phyloP scores from a whole-genome alignment of 257 asterid species.

The Nicotiana benthamiana region DNA sequence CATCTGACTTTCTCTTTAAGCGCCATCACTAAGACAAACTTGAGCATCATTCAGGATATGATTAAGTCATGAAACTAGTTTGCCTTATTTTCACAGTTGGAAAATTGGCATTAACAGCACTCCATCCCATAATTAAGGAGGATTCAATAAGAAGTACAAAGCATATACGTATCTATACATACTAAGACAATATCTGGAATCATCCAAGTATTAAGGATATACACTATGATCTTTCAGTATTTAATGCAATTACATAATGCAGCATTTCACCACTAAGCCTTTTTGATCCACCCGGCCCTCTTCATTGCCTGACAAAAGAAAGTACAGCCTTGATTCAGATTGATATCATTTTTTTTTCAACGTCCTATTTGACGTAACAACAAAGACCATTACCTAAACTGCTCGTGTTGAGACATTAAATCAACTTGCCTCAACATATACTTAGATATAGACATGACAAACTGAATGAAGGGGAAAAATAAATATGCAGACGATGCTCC shows the following conservation, averaged over 20 bases:
- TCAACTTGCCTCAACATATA: background rate
- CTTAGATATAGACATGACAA: background rate
- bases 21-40: background rate
- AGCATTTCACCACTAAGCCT: constrained; percentile 57
- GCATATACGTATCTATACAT: background rate
- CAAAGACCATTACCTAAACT: background rate
- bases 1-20: background rate
- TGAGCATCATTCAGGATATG: background rate
- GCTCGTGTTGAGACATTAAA: background rate
- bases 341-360: background rate
- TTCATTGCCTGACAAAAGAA: constrained; percentile 48
- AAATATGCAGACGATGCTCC: background rate
- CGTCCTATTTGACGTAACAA: background rate
- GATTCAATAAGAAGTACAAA: background rate
- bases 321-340: background rate
- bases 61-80: background rate
- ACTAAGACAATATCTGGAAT: background rate
- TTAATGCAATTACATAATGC: constrained; percentile 42
- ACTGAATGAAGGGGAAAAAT: background rate
- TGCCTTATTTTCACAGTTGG: background rate
- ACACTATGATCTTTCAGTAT: constrained; percentile 14
- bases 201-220: constrained; percentile 10
- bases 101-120: background rate
- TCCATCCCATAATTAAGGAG: constrained; percentile 8
- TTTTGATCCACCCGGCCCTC: constrained; percentile 68